Evolutionary conservation across 768 basidiomycete genomes (phyloP), one percentile per base, ranked within the genome.

Genomic region (Leccinum uliginosum): DNA sequence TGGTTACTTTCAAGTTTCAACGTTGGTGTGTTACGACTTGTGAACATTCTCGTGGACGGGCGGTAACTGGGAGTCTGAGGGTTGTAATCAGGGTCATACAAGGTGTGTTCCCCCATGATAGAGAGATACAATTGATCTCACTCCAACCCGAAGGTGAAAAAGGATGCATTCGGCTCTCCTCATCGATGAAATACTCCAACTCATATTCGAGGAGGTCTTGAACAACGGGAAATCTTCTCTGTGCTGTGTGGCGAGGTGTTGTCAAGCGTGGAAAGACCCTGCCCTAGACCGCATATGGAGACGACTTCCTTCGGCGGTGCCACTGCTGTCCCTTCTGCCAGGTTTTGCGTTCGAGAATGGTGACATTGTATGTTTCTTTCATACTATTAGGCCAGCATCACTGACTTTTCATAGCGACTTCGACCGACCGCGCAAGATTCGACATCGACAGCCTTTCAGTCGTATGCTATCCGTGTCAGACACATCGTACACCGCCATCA

Each of bases 121-220:
- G 4, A 19, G 21, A 19, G 30, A 23, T 23, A 8, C 8, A 8
- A 44, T 19, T 3, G 43, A 17, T 32, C 52, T 61, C 50, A 54
- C 24, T 23, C 34, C 19, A 15, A 3, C 11, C 48, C n/a, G 11
- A 27, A 40, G 56, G 48, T 14, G 24, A 44, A 56, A 54, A 4
- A 30, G 30, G 17, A 81, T 80, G 80, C 80, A 82, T 59, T 56
- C 58, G 34, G 75, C 70, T 10, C 70, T 83, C 29, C 65, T 77
- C 57, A 73, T 82, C 49, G 81, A 83, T 67, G 80, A 83, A 60
- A 73, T 82, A 50, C 65, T 82, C 21, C 75, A 76, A 47, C 63
- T 69, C 35, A 74, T 82, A 53, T 74, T 82, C 51, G 62, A 63
- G n/a, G 64, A 65, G 52, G 62, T 67, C 51, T 60, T 70, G 32